phyloP scores from a whole-genome alignment of 2,329 filamentous ascomycete species.

The Fusarium sp. region DNA sequence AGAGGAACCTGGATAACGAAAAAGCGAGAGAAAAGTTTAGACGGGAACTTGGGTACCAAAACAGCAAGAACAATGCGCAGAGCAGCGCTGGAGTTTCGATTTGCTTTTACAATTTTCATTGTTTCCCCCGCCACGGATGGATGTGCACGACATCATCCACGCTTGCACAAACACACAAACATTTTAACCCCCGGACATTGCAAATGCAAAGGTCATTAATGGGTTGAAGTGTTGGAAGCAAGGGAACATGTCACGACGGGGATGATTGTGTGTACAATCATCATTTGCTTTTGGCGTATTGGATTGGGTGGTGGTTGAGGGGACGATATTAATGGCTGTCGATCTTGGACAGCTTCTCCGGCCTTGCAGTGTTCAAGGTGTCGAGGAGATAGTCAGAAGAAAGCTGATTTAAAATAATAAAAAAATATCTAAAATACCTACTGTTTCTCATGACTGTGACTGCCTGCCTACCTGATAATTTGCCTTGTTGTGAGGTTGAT shows the following conservation, averaged over 20 bases:
- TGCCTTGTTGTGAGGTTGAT: too few relatives aligned
- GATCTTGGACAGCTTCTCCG: conserved; percentile 40
- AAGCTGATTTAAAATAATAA: conserved; percentile 19
- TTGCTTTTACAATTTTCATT: conserved; percentile 24
- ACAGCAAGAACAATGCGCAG: conserved; percentile 24
- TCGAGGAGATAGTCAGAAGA: conserved; percentile 33
- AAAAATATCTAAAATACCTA: conserved; percentile 28
- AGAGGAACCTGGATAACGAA: conserved; percentile 35
- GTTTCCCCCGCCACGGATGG: conserved; percentile 19
- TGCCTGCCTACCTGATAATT: background rate
- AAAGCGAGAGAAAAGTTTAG: conserved; percentile 45
- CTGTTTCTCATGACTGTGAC: background rate
- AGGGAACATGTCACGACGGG: conserved; percentile 32
- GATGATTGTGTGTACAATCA: conserved; percentile 40
- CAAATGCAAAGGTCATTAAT: conserved; percentile 19
- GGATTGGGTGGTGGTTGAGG: conserved; percentile 34
- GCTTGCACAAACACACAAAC: conserved; percentile 28
- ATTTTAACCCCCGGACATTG: conserved; percentile 29
- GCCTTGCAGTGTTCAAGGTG: conserved; percentile 35
- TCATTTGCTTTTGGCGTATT: conserved; percentile 10
- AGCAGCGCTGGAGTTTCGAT: conserved; percentile 40
- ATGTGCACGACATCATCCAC: conserved; percentile 24
- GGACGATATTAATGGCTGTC: conserved; percentile 37
- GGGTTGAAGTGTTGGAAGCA: conserved; percentile 25
- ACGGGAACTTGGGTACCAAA: conserved; percentile 32